Conservation (phyloP, 2,329 filamentous ascomycete species). For the Curvularia verruculosa region DNA sequence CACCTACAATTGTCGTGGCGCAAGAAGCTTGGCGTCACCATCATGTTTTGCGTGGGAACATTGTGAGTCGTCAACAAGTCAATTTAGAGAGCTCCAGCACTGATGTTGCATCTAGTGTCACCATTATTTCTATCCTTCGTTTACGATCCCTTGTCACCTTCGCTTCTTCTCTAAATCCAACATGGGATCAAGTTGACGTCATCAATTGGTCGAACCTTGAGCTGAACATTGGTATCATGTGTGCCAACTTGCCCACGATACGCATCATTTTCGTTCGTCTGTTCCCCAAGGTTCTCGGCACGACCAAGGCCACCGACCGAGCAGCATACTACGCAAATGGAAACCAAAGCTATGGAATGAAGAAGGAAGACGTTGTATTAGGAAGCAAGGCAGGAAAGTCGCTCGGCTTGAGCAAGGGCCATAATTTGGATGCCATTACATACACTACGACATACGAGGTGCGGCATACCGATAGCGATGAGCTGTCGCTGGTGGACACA, state of each 20-base stretch:
- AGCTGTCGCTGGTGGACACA: slow-evolving; percentile 16
- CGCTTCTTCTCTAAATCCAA: slow-evolving; percentile 50
- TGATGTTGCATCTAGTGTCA: slow-evolving; percentile 35
- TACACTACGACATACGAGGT: slow-evolving; percentile 25
- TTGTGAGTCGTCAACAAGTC: slow-evolving; percentile 24
- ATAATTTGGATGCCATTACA: slow-evolving; percentile 14
- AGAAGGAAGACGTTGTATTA: slow-evolving; percentile 25
- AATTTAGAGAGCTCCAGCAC: background rate
- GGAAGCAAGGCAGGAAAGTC: slow-evolving; percentile 9
- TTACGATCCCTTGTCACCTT: slow-evolving; percentile 53
- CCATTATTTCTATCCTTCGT: slow-evolving; percentile 54
- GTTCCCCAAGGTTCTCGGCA: slow-evolving; percentile 48
- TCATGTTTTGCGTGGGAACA: slow-evolving; percentile 49
- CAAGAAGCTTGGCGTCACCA: slow-evolving; percentile 46
- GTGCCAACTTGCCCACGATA: slow-evolving; percentile 53
- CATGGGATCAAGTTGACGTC: slow-evolving; percentile 51
- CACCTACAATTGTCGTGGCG: slow-evolving; percentile 41
- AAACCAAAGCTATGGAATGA: slow-evolving; percentile 28
- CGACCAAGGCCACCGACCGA: slow-evolving; percentile 29
- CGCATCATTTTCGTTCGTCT: slow-evolving; percentile 48
- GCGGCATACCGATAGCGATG: slow-evolving; percentile 19
- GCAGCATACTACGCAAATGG: slow-evolving; percentile 20
- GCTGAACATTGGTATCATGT: slow-evolving; percentile 54
- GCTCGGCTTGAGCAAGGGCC: background rate
- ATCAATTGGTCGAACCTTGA: slow-evolving; percentile 53